Evolutionary conservation across 345 rosid genomes (phyloP), one percentile per base, ranked within the genome.

Genomic region (rapeseed (Brassica napus)): DNA sequence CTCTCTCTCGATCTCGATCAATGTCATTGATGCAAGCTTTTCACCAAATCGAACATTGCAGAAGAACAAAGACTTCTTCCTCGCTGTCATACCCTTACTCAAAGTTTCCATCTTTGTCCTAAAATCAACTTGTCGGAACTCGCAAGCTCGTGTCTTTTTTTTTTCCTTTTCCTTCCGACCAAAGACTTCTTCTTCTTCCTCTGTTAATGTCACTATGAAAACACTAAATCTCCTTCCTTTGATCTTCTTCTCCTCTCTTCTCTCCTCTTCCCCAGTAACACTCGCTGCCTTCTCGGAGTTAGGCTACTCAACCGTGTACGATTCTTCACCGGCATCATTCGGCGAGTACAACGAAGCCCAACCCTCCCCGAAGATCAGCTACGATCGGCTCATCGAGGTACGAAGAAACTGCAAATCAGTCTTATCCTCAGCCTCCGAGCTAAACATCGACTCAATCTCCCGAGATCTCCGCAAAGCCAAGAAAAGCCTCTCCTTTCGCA

Each of bases 371-470:
- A 70, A 54, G 10, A 86, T 80, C 71, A 88, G 68, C 49, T 88
- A 87, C 86, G 93, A 85, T 67, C 85, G 94, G 49, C 83, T 88
- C 74, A 74, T 81, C 70, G 95, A 92, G 59, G 92, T 90, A 31
- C 89, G 81, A 81, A 84, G 72, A 72, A 83, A 82, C 1, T 92
- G 98, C 82, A 84, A 82, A 55, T 67, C 77, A 70, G 84, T 87
- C 47, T 76, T 90, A 10, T 84, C 89, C 73, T 89, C 94, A 69
- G 91, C 96, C 81, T 73, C 88, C 64, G 87, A 87, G 7, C 60
- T 92, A 67, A 88, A 69, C 18, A 67, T 83, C 18, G 88, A 81
- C 0, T 81, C 79, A 42, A 23, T 76, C 6, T 57, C 76, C 12
- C 4, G 24, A 4, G 67, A 67, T 74, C 81, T 82, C 59, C 58